phyloP scores from a whole-genome alignment of 306 rosid genomes.

The Cicer chorassanicum region DNA sequence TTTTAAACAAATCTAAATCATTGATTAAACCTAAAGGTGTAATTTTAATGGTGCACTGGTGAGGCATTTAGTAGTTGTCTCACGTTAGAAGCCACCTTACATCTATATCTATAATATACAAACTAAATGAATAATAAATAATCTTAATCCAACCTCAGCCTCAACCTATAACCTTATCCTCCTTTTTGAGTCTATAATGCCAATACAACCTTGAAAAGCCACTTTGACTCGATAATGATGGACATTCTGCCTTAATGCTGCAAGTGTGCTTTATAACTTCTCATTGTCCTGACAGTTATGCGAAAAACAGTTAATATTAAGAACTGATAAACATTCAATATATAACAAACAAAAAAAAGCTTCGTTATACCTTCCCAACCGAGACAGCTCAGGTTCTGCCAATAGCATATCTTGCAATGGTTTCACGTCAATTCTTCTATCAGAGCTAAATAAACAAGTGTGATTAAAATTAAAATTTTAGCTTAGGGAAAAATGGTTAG shows the following conservation, averaged over 20 bases:
- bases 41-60: too few relatives aligned
- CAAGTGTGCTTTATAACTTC: slow-evolving; percentile 56
- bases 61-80: too few relatives aligned
- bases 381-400: slow-evolving; percentile 87
- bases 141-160: slow-evolving; percentile 23
- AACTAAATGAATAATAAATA: slow-evolving; percentile 20
- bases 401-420: slow-evolving; percentile 81
- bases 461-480: neutral
- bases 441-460: slow-evolving; percentile 46
- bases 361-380: slow-evolving; percentile 71
- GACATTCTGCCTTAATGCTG: slow-evolving; percentile 37
- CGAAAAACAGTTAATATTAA: slow-evolving; percentile 26
- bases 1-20: too few relatives aligned
- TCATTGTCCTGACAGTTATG: slow-evolving; percentile 66
- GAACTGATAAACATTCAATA: slow-evolving; percentile 22
- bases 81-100: neutral
- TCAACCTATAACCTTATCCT: slow-evolving; percentile 13
- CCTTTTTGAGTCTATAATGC: slow-evolving; percentile 13
- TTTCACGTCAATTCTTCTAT: slow-evolving; percentile 52
- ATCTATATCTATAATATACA: slow-evolving; percentile 34
- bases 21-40: too few relatives aligned
- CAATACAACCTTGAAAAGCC: slow-evolving; percentile 29
- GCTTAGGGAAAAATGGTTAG: neutral
- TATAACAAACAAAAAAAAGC: neutral
- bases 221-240: slow-evolving; percentile 31